Base-by-base conservation (phyloP, 208 protist species). In the Crithidia bombi region DNA sequence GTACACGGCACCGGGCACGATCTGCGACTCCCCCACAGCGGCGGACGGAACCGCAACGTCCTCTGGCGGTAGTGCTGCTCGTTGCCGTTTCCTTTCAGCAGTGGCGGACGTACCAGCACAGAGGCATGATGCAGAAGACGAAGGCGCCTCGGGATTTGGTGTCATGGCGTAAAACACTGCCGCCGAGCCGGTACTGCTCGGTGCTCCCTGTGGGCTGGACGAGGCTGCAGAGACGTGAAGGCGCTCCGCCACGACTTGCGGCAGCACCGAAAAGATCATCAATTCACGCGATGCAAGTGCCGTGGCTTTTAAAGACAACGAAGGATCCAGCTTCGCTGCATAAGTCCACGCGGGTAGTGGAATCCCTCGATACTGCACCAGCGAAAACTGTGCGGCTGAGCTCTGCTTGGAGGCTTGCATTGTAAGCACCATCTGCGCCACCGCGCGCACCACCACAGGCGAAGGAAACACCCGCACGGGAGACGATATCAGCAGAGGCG, bases 361-460 rank as follows among this genome's bases (percentile, higher is more conserved):
- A 12, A 36, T 44, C 7, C 56, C 70, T 11, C 70, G 49, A 39
- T 76, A 76, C 36, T 51, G 62, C 35, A 36, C 56, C 23, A 69
- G 44, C 14, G 38, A 3, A 49, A 76, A 69, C 1, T 23, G 44
- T 0, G 70, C 70, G 5, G 70, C 62, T 1, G 70, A 65, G 44
- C 19, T 65, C 36, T 50, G 36, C 26, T 52, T 23, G 30, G 70
- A 65, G 38, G 63, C 32, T 51, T 70, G 70, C 56, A 76, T 33
- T 5, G 47, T 66, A 28, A 70, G 63, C 35, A 69, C 63, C 62
- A 69, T 47, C 63, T 76, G 70, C 63, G 63, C 70, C 43, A 76
- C 43, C 19, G 70, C 56, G n/a, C 70, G 39, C 26, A 70, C 12
- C 23, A 70, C 41, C 14, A 76, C 63, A 15, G 63, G n/a, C 2